Evolutionary conservation across 257 asterid genomes (phyloP), one percentile per base, ranked within the genome.

Genomic region (Dorcoceras hygrometricum): DNA sequence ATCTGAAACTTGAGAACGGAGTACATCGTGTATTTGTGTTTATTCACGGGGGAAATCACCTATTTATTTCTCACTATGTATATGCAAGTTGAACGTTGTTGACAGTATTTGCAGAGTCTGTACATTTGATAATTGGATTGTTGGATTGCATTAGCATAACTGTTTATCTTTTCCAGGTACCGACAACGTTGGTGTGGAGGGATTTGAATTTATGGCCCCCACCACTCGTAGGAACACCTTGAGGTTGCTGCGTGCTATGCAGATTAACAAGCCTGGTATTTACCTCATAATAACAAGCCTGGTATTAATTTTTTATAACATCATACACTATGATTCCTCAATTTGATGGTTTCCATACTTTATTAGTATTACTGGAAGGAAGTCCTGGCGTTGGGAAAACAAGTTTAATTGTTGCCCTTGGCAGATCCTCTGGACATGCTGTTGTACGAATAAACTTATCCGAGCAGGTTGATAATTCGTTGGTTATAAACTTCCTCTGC

Each of bases 321-420:
- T 50, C 56, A 46, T 65, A 65, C 56, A 8, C 36, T 29, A 12
- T 26, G 39, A 32, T 46, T 66, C 72, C 83, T 84, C 60, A 86
- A 65, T 56, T 71, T 63, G 66, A 24, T 48, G 60, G 24, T 59
- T 76, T 77, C 67, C 64, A 48, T 76, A 71, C 69, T 16, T 75
- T 71, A 50, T 54, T 66, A 90, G 99, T 90, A 73, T 77, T 93
- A 82, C 70, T 93, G 85, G 99, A 93, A 84, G 99, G 99, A 62
- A 93, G 99, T 73, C 99, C 99, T 5, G 99, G 99, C 59, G 99
- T 93, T 76, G 99, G 99, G 57, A 93, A 93, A 79, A 93, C 99
- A 51, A 90, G 99, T 78, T 79, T 93, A 76, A 72, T 93, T 76
- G 93, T 78, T 67, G 95, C 96, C 70, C 82, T 93, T 61, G 99